phyloP scores from a whole-genome alignment of 2,329 filamentous ascomycete genomes.

The Phoma sp. region DNA sequence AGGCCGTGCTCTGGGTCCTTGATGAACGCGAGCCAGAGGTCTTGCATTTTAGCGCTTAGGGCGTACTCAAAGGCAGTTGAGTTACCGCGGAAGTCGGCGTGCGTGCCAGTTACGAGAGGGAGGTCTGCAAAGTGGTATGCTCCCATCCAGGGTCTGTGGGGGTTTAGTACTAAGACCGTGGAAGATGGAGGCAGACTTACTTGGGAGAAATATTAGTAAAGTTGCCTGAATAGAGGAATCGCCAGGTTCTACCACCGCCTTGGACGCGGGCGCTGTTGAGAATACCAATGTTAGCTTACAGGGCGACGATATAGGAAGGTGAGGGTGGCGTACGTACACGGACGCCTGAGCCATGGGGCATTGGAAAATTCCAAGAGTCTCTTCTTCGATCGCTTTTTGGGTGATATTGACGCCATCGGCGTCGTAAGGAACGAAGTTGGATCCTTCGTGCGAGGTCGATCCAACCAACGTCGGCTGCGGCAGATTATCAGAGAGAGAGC shows the following conservation, averaged over 20 bases:
- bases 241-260: neutral
- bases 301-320: neutral
- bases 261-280: neutral
- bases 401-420: neutral
- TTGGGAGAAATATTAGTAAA: neutral
- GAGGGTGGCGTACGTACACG: neutral
- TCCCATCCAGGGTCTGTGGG: slow-evolving; percentile 43
- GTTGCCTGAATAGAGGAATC: neutral
- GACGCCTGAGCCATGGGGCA: neutral
- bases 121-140: slow-evolving; percentile 48
- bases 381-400: neutral
- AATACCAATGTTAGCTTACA: neutral
- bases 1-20: slow-evolving; percentile 35
- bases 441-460: neutral
- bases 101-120: slow-evolving; percentile 45
- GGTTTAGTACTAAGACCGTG: no score
- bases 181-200: slow-evolving; percentile 29
- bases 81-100: slow-evolving; percentile 30
- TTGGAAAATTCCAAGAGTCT: neutral
- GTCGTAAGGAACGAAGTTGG: neutral
- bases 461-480: neutral
- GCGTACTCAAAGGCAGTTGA: slow-evolving; percentile 35
- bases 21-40: slow-evolving; percentile 40
- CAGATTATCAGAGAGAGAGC: no score
- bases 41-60: slow-evolving; percentile 44